These are phyloP conservation scores for Hyphodiscus hymeniophilus DNA, from an alignment of 495 filamentous ascomycete species.

Conservation along the genomic window DNA sequence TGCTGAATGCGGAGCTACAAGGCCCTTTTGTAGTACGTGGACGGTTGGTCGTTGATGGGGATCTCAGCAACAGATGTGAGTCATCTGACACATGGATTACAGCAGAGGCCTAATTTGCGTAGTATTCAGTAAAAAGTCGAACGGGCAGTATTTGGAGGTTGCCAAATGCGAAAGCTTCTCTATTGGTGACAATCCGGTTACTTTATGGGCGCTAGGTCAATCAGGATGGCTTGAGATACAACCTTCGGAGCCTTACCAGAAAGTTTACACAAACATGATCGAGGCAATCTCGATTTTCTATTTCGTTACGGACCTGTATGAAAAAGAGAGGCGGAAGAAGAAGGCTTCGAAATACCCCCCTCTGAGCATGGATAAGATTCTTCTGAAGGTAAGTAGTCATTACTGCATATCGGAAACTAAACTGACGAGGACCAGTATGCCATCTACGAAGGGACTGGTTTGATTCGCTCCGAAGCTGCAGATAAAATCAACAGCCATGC, in stretches of 20 bases:
- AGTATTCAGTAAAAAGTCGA: too few relatives aligned
- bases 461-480: not conserved
- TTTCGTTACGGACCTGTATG: not conserved
- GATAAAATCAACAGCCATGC: not conserved
- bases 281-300: not conserved
- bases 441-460: not conserved
- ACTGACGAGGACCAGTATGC: not conserved
- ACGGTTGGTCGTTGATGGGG: not conserved
- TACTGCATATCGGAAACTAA: not conserved
- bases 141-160: not conserved
- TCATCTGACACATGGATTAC: not conserved
- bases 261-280: conserved; percentile 12
- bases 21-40: not conserved
- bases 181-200: conserved; percentile 1
- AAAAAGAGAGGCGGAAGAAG: not conserved
- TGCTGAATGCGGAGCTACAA: not conserved
- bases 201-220: conserved; percentile 27
- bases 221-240: conserved; percentile 23
- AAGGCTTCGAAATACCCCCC: not conserved
- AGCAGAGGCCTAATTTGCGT: too few relatives aligned
- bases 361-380: not conserved
- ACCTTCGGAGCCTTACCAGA: not conserved
- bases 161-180: not conserved
- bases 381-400: not conserved
- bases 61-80: not conserved